Evolutionary conservation across 2,329 filamentous ascomycete genomes (phyloP), one percentile per base, ranked within the genome.

Genomic region (Ceratocystiopsis brevicomis): DNA sequence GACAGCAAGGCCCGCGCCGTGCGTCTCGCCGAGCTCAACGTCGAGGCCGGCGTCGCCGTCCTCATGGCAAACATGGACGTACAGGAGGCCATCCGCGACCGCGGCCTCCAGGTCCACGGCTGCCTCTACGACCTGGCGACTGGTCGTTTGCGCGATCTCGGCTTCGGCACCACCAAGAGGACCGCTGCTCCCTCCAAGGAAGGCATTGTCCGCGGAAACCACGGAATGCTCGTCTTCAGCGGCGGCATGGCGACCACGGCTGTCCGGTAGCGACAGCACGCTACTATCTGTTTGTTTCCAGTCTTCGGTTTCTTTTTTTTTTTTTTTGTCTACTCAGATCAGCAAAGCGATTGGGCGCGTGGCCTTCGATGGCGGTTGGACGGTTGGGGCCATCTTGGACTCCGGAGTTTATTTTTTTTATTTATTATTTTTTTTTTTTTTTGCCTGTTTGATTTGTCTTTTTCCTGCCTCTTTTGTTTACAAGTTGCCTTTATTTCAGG

Each of bases 81-180:
- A 30, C 68, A 76, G 53, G 77, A 82, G 48, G 83, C 81, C 21
- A 73, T 86, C 47, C 59, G 65, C 49, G 76, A 84, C 52, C 67
- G 81, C 25, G 80, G 78, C 1, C 59, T 93, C 37, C 64, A 78
- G 59, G 70, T 92, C 6, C 82, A 90, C 57, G 84, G 82, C n/a
- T 67, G 78, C 43, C 65, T 92, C 14, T 88, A 83, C 57, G 78
- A 90, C 50, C 60, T 74, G 42, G 60, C 52, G 6, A 59, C 54
- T 17, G 71, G 71, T 13, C 61, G 62, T 46, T 57, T 74, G 42
- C 57, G 58, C 36, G 66, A 74, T 51, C 54, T 74, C 3, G 63
- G 64, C 17, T 52, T 63, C 41, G 67, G 69, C 39, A 67, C 60
- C 16, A 48, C 46, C 25, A 50, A 54, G 45, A 43, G 41, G 30